Percentiles rank a stretch among this genome's conserved stretches.
phyloP scores from a whole-genome alignment of 441 rosid species.

The Mallotus repandus region DNA sequence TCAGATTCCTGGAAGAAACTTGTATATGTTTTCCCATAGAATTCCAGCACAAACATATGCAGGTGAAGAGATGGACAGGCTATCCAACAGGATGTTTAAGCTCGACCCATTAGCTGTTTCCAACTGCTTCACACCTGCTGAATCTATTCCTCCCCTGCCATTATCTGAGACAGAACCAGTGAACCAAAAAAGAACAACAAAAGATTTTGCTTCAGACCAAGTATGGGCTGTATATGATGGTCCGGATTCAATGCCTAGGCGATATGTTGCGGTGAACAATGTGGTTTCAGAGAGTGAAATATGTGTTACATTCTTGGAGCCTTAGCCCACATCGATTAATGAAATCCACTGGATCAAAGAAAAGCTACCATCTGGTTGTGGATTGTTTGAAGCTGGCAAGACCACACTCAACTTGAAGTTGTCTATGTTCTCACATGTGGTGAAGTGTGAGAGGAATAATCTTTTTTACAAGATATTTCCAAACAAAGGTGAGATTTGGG shows the following conservation, averaged over 20 bases:
- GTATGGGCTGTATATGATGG: conserved; percentile 12
- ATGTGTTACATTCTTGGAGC: conserved; percentile 10
- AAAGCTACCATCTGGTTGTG: conserved; percentile 9
- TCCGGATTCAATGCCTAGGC: conserved; percentile 1
- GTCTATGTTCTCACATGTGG: conserved; percentile 2
- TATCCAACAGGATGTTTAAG: background rate
- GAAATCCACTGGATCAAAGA: background rate
- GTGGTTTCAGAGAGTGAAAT: background rate
- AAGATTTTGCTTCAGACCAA: background rate
- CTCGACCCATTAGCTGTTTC: background rate
- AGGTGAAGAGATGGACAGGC: conserved; percentile 2
- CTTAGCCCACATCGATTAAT: background rate
- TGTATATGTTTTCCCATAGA: conserved; percentile 4
- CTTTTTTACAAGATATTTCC: conserved; percentile 1
- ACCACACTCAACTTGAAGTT: background rate
- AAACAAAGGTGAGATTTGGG: conserved; percentile 9
- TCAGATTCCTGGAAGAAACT: conserved; percentile 7
- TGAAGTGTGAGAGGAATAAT: background rate
- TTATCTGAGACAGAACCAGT: background rate
- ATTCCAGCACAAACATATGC: conserved; percentile 6
- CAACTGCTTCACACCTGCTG: too few species aligned
- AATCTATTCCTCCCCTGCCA: background rate
- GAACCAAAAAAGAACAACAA: background rate
- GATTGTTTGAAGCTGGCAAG: conserved; percentile 8
- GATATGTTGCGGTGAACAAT: conserved; percentile 3